A percentile compares a stretch with the other conserved stretches of the same genome.
Conservation (phyloP, 192 early-diverging fungal species). For the Coemansia sp. region DNA sequence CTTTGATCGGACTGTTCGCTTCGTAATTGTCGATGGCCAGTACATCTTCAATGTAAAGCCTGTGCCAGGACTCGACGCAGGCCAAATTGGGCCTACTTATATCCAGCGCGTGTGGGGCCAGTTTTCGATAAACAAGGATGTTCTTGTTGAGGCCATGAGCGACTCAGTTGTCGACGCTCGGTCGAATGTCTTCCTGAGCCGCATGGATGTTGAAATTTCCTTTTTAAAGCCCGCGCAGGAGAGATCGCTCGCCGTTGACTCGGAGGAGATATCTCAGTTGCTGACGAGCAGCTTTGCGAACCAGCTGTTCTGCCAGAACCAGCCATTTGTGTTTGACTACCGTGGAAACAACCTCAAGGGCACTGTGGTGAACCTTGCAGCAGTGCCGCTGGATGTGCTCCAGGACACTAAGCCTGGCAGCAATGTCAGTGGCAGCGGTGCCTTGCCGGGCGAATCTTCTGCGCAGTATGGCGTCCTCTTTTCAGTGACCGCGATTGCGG, state of each 20-base stretch:
- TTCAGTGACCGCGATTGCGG: constrained; percentile 67
- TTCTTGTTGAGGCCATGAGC: constrained; percentile 56
- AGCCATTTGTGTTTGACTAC: constrained; percentile 82
- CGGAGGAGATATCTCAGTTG: constrained; percentile 69
- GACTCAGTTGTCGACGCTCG: constrained; percentile 48
- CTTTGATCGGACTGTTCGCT: constrained; percentile 67
- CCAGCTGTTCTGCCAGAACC: constrained; percentile 79
- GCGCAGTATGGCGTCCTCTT: constrained; percentile 67
- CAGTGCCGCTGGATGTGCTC: constrained; percentile 52
- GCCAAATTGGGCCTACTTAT: constrained; percentile 43
- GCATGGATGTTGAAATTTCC: constrained; percentile 62
- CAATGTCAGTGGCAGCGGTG: constrained; percentile 4
- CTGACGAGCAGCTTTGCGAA: constrained; percentile 66
- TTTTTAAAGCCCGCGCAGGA: constrained; percentile 59
- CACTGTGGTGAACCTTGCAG: constrained; percentile 38
- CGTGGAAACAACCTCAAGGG: constrained; percentile 69
- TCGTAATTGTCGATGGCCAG: constrained; percentile 75
- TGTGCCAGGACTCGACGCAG: constrained; percentile 19
- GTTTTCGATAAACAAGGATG: constrained; percentile 59
- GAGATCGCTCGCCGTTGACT: constrained; percentile 64
- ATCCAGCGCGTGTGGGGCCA: constrained; percentile 57
- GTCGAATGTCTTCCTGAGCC: constrained; percentile 51
- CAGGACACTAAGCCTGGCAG: constrained; percentile 30
- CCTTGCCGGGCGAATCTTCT: constrained; percentile 9
- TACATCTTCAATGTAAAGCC: constrained; percentile 76